Base-by-base conservation (phyloP, 2,329 filamentous ascomycete species). In the Scytalidium sp. region DNA sequence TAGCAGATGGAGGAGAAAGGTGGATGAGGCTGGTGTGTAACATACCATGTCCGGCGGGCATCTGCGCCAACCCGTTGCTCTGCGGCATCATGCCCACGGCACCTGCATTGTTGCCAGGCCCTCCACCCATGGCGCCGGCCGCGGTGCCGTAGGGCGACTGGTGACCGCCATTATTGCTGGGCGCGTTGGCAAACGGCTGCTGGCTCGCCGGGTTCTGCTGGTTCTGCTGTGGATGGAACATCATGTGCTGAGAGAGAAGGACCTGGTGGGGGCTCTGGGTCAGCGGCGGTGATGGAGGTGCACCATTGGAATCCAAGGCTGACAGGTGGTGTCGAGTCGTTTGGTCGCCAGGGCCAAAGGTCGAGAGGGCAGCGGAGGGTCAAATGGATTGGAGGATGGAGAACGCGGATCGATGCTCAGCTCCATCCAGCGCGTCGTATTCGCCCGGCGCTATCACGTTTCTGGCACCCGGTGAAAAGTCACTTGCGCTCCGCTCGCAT, bases 1-100 rank as follows among this genome's bases (percentile, higher is more conserved):
- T 48, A 39, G 52, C 41, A 54, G 46, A 50, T 32, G 41, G 22
- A 51, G 45, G 48, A 49, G 9, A 20, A 5, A 15, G 15, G 20
- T 25, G 23, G 40, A 53, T 36, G 25, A 27, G 50, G 36, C 44
- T 29, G 50, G 45, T 52, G 60, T 60, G 60, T 55, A 58, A 64
- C 62, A 54, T 64, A 64, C 64, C 59, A 46, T 61, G 56, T 54
- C 55, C 56, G 43, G 54, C 58, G 51, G 55, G 50, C 58, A 65
- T 61, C 54, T 64, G 63, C 61, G 63, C 55, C 61, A 66, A 59
- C 56, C 61, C 59, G 58, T 53, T 60, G 50, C 63, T 61, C 69
- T 79, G 81, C 81, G 7, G 32, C 32, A 85, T 84, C 80, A 85
- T 83, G 62, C 75, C 79, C 58, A 63, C 60, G 29, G 55, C 57